Evolutionary conservation across 2,329 filamentous ascomycete genomes (phyloP).

Genomic region (Exophiala sp.): DNA sequence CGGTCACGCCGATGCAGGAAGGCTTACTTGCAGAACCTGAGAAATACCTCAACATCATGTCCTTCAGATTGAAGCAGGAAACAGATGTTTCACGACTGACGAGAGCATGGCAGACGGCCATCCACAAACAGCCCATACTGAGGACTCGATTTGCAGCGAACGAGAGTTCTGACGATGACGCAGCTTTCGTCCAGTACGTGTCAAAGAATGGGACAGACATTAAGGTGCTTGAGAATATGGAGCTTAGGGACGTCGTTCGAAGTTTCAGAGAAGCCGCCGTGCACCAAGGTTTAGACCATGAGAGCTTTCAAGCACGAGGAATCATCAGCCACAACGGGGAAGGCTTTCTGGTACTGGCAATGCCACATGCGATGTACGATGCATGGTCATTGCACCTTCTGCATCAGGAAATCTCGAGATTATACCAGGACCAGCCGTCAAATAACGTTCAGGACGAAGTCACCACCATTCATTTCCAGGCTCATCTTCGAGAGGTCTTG

Average conservation of each 20-base stretch:
- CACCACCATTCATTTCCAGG: not conserved
- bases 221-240: constrained; percentile 1
- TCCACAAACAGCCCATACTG: constrained; percentile 64
- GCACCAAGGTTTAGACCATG: not conserved
- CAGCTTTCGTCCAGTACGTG: constrained; percentile 16
- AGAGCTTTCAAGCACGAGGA: constrained; percentile 34
- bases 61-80: constrained; percentile 57
- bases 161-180: constrained; percentile 2
- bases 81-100: constrained; percentile 58
- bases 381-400: constrained; percentile 77
- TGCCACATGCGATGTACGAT: constrained; percentile 86
- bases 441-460: not conserved
- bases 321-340: constrained; percentile 32
- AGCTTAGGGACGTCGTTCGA: constrained; percentile 7
- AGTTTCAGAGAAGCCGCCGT: constrained; percentile 23
- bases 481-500: constrained; percentile 55
- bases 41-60: constrained; percentile 82
- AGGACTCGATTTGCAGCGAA: constrained; percentile 70
- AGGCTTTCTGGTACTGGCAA: constrained; percentile 60
- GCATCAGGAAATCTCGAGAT: constrained; percentile 54
- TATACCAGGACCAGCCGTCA: not conserved
- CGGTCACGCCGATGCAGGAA: constrained; percentile 80
- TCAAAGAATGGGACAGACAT: constrained; percentile 1
- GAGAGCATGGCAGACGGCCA: constrained; percentile 60
- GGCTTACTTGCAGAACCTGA: constrained; percentile 66